Base-by-base conservation (phyloP, 1,139 yeast genomes). In the Entelexis paramagnoliae region DNA sequence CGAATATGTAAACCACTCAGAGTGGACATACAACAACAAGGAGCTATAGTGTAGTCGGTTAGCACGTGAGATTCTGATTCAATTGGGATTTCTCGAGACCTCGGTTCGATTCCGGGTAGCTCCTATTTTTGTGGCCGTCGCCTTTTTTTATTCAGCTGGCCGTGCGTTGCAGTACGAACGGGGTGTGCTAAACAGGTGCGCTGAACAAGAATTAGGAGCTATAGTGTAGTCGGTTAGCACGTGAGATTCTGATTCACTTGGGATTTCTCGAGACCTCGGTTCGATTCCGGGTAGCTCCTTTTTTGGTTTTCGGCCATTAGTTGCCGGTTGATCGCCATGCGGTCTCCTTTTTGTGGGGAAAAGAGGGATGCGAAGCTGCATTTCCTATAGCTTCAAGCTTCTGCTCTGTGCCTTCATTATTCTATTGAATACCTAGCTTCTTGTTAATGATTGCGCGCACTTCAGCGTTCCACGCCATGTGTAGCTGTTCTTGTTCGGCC, bases 71-170 rank as follows among this genome's bases (percentile, higher is more conserved):
- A 51, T 55, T 55, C 58, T 55, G 58, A 55, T 35, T 39, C 36
- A 6, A 19, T 54, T 49, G 58, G 57, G 49, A 48, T 51, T 55
- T 51, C 58, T 55, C 58, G 58, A 55, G 58, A 53, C 58, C 58
- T 49, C 58, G 58, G 58, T 55, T 55, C 58, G 58, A 55, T 28
- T 55, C 58, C 58, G 58, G 58, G 58, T 55, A 55, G 58, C 58
- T 55, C 58, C 58, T 55, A 29, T 51, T 36, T 52, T 52, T 48
- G 30, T 11, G 28, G 10, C 10, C 14, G 2, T 4, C 30, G 13
- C 2, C 13, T 28, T 28, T 9, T 28, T 28, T 28, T 2, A 28
- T 11, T 8, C 28, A 26, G 9, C 7, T 10, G 28, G 10, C 28
- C 4, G 28, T 26, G 7, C 9, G 28, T 22, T 22, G 24, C 24